Evolutionary conservation across 805 yeast genomes (phyloP).

Genomic region (Saccharomycopsis sp.): DNA sequence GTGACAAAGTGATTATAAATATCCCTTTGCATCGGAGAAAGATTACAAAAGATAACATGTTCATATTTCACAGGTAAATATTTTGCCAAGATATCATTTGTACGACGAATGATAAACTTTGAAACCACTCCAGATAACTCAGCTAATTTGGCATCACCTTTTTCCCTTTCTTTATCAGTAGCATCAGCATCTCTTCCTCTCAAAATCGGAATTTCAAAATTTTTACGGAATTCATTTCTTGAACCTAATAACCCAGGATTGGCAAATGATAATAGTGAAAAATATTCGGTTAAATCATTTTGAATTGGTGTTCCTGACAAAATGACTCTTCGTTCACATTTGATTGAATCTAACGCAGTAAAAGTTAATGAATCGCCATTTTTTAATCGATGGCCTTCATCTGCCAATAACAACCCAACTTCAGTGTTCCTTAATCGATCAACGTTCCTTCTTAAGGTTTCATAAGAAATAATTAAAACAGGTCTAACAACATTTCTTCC

Average conservation of each 20-base stretch:
- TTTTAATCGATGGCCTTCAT: conserved; percentile 77
- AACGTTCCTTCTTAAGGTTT: conserved; percentile 82
- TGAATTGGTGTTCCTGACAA: conserved; percentile 96
- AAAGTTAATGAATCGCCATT: conserved; percentile 91
- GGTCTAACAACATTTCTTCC: conserved; percentile 91
- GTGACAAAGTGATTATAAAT: conserved; percentile 70
- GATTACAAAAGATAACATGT: conserved; percentile 87
- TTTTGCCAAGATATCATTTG: conserved; percentile 90
- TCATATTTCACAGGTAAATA: conserved; percentile 94
- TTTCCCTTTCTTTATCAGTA: conserved; percentile 62
- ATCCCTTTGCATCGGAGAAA: conserved; percentile 67
- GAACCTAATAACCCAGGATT: conserved; percentile 92
- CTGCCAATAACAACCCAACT: conserved; percentile 80
- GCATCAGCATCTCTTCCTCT: conserved; percentile 88
- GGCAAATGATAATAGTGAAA: conserved; percentile 82
- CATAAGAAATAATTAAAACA: conserved; percentile 88
- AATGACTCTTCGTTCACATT: conserved; percentile 83
- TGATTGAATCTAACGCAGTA: conserved; percentile 74
- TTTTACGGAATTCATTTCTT: conserved; percentile 73
- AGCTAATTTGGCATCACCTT: conserved; percentile 61
- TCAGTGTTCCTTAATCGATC: conserved; percentile 67
- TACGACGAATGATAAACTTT: conserved; percentile 86
- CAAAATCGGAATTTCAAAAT: conserved; percentile 74
- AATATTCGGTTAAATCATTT: conserved; percentile 90
- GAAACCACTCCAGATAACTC: conserved; percentile 75